Evolutionary conservation across 2,329 filamentous ascomycete genomes (phyloP).

Genomic region (Amesomyces nigricolor): DNA sequence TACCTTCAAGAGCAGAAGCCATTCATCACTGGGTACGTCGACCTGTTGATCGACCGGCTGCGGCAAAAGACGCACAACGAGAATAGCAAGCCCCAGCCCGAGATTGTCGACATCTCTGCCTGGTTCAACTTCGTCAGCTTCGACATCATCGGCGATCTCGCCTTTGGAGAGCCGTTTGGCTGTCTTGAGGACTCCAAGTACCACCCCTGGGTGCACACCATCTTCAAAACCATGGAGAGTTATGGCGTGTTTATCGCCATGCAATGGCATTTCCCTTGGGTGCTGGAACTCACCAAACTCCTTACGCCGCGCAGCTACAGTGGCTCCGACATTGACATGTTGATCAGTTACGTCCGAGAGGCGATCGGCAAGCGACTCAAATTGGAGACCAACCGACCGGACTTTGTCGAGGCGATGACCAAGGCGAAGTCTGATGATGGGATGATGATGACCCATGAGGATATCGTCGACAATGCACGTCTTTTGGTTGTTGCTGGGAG

Average conservation of each 20-base stretch:
- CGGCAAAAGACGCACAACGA: neutral
- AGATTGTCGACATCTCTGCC: slow-evolving; percentile 18
- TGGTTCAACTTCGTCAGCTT: slow-evolving; percentile 27
- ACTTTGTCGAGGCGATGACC: slow-evolving; percentile 19
- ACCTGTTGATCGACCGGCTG: slow-evolving; percentile 27
- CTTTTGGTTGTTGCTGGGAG: slow-evolving; percentile 40
- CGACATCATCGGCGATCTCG: slow-evolving; percentile 27
- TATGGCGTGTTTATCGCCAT: slow-evolving; percentile 6
- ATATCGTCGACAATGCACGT: slow-evolving; percentile 18
- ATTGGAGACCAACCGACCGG: slow-evolving; percentile 1
- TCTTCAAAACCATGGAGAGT: slow-evolving; percentile 15
- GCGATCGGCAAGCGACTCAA: slow-evolving; percentile 9
- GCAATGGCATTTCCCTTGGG: neutral
- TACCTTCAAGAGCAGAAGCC: slow-evolving; percentile 35
- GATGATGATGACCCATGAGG: slow-evolving; percentile 6
- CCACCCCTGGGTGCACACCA: slow-evolving; percentile 23
- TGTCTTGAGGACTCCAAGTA: slow-evolving; percentile 21
- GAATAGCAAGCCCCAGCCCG: neutral
- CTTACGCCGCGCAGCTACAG: neutral
- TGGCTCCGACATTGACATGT: neutral
- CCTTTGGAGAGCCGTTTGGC: slow-evolving; percentile 27
- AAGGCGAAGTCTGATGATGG: slow-evolving; percentile 10
- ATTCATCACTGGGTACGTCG: slow-evolving; percentile 32
- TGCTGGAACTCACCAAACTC: neutral
- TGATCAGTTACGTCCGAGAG: neutral